These are phyloP conservation scores for Triticum monococcum DNA, from an alignment of 176 grass and related monocot genomes.

Conservation along the genomic window DNA sequence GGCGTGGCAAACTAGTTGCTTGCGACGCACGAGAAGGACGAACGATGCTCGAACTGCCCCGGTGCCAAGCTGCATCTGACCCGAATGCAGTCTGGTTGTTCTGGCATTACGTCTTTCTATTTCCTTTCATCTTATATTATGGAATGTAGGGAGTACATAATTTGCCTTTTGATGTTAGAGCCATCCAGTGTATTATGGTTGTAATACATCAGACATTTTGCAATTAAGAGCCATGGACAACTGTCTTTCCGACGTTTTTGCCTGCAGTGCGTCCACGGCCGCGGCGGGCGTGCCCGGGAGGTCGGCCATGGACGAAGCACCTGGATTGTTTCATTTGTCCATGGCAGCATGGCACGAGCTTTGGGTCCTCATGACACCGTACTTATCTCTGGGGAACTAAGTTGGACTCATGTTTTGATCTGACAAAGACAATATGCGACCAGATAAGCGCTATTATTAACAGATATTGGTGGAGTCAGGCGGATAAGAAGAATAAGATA, in stretches of 20 bases:
- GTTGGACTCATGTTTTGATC: no score
- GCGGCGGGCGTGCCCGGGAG: constrained; percentile 1
- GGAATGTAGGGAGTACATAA: background rate
- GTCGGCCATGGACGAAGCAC: background rate
- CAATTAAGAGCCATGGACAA: background rate
- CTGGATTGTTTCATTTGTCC: no score
- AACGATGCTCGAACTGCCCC: background rate
- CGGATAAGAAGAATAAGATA: no score
- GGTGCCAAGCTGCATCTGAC: background rate
- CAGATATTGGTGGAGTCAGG: no score
- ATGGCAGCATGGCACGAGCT: no score
- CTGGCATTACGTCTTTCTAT: background rate
- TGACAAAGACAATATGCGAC: no score
- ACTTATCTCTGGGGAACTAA: no score
- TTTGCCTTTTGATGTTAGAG: background rate
- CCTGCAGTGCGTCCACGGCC: background rate
- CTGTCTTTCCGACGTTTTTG: constrained; percentile 45
- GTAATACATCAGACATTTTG: background rate
- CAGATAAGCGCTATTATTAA: no score
- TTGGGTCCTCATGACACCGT: no score
- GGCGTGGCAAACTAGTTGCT: no score
- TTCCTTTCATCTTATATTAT: background rate
- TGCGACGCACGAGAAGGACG: no score
- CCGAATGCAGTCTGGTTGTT: background rate
- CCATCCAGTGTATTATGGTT: no score